phyloP scores from a whole-genome alignment of 1,139 yeast genomes.

The Debaryomyces coudertii region DNA sequence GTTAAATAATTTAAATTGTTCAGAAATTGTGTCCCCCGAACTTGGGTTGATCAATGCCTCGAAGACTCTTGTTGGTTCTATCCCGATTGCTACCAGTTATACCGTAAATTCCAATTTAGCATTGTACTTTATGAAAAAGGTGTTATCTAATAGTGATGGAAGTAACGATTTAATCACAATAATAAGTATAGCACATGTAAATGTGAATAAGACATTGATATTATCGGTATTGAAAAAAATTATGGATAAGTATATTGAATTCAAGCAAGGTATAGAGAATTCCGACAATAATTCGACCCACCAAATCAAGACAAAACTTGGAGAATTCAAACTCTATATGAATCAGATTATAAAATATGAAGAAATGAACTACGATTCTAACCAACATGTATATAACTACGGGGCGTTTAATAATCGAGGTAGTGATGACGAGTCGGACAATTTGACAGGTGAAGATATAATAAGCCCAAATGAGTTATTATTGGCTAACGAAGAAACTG shows the following conservation, averaged over 20 bases:
- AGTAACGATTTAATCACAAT: constrained; percentile 55
- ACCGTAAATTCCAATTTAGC: constrained; percentile 37
- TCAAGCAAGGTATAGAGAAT: constrained; percentile 31
- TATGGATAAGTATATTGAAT: constrained; percentile 51
- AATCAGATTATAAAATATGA: constrained; percentile 54
- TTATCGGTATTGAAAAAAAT: constrained; percentile 52
- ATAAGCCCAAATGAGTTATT: constrained; percentile 45
- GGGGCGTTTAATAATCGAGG: constrained; percentile 29
- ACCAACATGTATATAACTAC: constrained; percentile 38
- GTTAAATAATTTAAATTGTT: constrained; percentile 49
- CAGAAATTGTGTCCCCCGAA: constrained; percentile 58
- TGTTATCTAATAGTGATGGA: constrained; percentile 44
- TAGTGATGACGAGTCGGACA: constrained; percentile 21
- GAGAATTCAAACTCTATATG: constrained; percentile 56
- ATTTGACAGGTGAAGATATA: constrained; percentile 21
- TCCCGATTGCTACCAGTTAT: constrained; percentile 35
- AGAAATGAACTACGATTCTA: constrained; percentile 48
- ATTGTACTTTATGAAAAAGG: constrained; percentile 54
- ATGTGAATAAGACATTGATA: constrained; percentile 48
- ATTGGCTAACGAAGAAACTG: constrained; percentile 52
- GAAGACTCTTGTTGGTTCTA: constrained; percentile 47
- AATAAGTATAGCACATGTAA: constrained; percentile 47
- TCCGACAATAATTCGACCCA: constrained; percentile 15
- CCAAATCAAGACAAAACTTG: constrained; percentile 33
- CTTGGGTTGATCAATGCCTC: constrained; percentile 55